Base-by-base conservation (phyloP, 106 monocot genomes). In the Dendrobium nobile region DNA sequence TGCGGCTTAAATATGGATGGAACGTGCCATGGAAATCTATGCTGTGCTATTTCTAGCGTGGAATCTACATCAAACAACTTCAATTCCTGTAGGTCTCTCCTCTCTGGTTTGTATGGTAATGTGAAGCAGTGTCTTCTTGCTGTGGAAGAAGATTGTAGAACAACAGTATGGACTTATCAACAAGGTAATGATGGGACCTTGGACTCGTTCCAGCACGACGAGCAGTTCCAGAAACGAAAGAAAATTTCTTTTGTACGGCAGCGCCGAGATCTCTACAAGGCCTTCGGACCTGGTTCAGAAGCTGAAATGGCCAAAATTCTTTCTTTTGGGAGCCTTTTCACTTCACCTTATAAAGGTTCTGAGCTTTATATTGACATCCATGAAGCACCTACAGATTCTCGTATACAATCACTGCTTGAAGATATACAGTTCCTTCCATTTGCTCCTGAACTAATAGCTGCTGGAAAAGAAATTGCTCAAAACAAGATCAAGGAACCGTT, bases 111-210 rank as follows among this genome's bases (percentile, higher is more conserved):
- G 47, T 79, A 84, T 19, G 80, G 80, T 68, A 85, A 87, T 67
- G 54, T 47, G 28, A 47, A 83, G 11, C 31, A 70, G 8, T 99
- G 92, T 81, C 17, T 88, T 9, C 89, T 87, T 81, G 81, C 88
- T 54, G 85, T 99, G 73, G 80, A 99, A 84, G 99, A 95, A 44
- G 99, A 99, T 59, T 99, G 99, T 77, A 89, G 99, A 75, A 99
- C 95, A 45, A 93, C 93, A 31, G 94, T 99, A 15, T 99, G 99
- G 95, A 95, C 91, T 59, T 99, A 95, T 79, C 86, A 87, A 48
- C 89, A 93, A 83, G 81, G 91, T 9, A 64, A 82, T 84, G 92
- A 95, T 78, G 89, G 83, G 3, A 82, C 24, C 5, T 78, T 95
- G 70, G 99, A 99, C 42, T 47, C 64, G 22, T 99, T 91, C 81